Conservation (phyloP, 768 basidiomycete species). For the Suillus discolor region DNA sequence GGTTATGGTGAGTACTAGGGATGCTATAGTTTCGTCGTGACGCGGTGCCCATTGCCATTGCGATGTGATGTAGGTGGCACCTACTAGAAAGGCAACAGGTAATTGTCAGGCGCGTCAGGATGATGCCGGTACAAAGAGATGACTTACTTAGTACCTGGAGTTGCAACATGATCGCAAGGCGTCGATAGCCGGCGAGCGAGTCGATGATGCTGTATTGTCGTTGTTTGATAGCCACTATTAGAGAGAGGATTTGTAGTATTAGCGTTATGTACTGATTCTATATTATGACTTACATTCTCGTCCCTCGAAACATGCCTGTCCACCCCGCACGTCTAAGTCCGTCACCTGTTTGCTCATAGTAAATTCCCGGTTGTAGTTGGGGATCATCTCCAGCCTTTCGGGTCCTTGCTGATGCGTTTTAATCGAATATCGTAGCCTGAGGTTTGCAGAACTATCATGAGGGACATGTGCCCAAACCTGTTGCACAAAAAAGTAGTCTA, state of each 20-base stretch:
- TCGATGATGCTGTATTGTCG: not conserved
- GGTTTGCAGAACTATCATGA: not conserved
- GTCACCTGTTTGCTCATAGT: not conserved
- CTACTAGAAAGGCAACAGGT: constrained; percentile 19
- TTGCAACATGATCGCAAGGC: constrained; percentile 1
- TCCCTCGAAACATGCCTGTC: not conserved
- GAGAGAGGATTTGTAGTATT: not conserved
- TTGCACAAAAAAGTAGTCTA: too few species aligned
- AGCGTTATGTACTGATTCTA: not conserved
- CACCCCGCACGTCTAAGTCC: not conserved
- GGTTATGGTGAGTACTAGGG: constrained; percentile 21
- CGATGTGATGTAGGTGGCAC: constrained; percentile 27
- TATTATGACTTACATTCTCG: not conserved
- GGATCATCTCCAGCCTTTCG: constrained; percentile 3
- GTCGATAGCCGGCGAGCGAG: too few species aligned
- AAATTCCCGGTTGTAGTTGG: not conserved
- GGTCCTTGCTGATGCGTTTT: too few species aligned
- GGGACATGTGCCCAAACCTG: too few species aligned
- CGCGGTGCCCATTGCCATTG: constrained; percentile 6
- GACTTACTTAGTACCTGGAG: constrained; percentile 13
- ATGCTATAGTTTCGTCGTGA: not conserved
- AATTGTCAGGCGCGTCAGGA: constrained; percentile 21
- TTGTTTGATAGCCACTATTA: not conserved
- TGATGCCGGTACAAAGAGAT: constrained; percentile 11
- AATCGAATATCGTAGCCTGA: too few species aligned